Conservation (phyloP, 768 basidiomycete species). For the Exsudoporus frostii region DNA sequence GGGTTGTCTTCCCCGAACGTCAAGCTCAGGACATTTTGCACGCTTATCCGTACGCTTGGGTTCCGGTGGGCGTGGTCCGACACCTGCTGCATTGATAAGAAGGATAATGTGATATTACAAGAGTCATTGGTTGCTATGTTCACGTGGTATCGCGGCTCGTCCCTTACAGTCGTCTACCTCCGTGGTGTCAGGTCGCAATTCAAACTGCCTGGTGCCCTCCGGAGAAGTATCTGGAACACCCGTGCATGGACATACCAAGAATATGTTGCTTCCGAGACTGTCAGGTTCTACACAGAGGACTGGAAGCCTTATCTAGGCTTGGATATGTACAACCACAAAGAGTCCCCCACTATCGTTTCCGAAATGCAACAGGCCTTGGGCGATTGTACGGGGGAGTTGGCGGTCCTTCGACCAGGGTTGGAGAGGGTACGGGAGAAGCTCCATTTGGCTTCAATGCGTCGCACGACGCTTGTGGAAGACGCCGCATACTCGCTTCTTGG, state of each 20-base stretch:
- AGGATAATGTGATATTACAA: not conserved
- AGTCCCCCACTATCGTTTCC: not conserved
- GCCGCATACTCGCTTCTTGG: too few relatives aligned
- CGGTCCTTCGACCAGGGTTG: constrained; percentile 1
- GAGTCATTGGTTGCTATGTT: constrained; percentile 14
- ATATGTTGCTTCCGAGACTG: not conserved
- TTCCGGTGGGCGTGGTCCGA: constrained; percentile 11
- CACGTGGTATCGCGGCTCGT: constrained; percentile 5
- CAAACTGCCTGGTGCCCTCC: not conserved
- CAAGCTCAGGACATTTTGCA: constrained; percentile 2
- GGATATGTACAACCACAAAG: constrained; percentile 3
- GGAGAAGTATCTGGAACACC: constrained; percentile 6
- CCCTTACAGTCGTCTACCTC: constrained; percentile 6
- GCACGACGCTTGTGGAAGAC: too few relatives aligned
- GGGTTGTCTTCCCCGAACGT: not conserved
- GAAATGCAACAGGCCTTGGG: constrained; percentile 1
- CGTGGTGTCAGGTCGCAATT: not conserved
- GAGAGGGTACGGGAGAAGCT: too few relatives aligned
- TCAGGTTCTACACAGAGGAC: constrained; percentile 13
- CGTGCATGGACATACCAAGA: constrained; percentile 14
- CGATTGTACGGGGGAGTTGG: not conserved
- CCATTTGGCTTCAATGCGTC: too few relatives aligned
- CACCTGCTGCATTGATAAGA: constrained; percentile 4
- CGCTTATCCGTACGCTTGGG: not conserved
- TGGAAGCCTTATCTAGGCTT: constrained; percentile 8